These are phyloP conservation scores for Pelargonium exstipulatum DNA, from an alignment of 441 rosid genomes.

Conservation along the genomic window DNA sequence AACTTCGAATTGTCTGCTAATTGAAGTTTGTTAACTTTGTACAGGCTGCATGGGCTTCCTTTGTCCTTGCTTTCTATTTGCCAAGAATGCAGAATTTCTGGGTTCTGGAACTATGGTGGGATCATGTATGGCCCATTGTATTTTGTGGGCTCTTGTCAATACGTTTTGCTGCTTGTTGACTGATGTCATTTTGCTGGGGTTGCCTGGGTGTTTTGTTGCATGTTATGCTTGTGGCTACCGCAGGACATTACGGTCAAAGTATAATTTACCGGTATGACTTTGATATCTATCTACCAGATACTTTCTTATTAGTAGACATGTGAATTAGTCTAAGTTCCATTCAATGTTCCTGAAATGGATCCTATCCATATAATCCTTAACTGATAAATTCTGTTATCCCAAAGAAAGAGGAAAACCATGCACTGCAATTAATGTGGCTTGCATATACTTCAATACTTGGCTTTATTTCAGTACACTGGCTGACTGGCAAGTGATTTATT, in stretches of 20 bases:
- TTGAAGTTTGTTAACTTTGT: slow-evolving; percentile 6
- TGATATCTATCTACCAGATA: background rate
- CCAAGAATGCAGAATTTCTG: slow-evolving; percentile 71
- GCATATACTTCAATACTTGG: background rate
- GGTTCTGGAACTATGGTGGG: slow-evolving; percentile 86
- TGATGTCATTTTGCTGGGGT: slow-evolving; percentile 60
- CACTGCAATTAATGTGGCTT: background rate
- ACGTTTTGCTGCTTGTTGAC: slow-evolving; percentile 64
- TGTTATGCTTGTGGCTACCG: slow-evolving; percentile 93
- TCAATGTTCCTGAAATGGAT: background rate
- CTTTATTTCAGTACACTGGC: background rate
- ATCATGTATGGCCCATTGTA: slow-evolving; percentile 65
- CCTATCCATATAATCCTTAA: too few species aligned
- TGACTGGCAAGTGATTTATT: background rate
- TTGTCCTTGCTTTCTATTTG: slow-evolving; percentile 84
- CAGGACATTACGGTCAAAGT: slow-evolving; percentile 59
- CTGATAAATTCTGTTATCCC: too few species aligned
- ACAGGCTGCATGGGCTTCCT: slow-evolving; percentile 71
- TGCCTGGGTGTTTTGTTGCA: slow-evolving; percentile 81
- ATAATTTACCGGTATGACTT: slow-evolving; percentile 56
- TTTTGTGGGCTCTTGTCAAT: slow-evolving; percentile 66
- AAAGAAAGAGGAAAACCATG: too few species aligned
- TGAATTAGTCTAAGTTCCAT: background rate
- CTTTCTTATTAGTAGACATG: background rate
- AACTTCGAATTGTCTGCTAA: background rate